Evolutionary conservation across 768 basidiomycete species (phyloP).

Genomic region (Termitomyces bulborhizus): DNA sequence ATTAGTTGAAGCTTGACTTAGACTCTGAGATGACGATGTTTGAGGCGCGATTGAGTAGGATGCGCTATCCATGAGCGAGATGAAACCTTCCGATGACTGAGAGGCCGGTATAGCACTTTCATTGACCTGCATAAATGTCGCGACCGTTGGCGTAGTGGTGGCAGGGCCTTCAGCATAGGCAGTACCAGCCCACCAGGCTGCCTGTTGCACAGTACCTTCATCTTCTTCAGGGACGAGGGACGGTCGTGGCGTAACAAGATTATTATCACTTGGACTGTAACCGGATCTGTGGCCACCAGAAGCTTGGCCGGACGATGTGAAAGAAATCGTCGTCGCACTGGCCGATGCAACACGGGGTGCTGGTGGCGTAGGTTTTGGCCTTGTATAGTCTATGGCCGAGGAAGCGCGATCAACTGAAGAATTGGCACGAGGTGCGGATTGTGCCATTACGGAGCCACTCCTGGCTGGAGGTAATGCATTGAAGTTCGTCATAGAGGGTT

Average conservation of each 20-base stretch:
- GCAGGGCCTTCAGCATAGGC: slow-evolving; percentile 26
- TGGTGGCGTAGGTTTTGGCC: slow-evolving; percentile 46
- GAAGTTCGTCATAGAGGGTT: slow-evolving; percentile 42
- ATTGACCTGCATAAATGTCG: slow-evolving; percentile 56
- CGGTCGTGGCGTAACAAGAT: slow-evolving; percentile 26
- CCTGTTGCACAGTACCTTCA: slow-evolving; percentile 31
- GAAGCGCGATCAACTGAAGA: slow-evolving; percentile 63
- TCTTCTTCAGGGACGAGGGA: slow-evolving; percentile 21
- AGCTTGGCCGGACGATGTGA: slow-evolving; percentile 33
- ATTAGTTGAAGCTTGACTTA: slow-evolving; percentile 7
- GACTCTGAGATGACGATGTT: slow-evolving; percentile 13
- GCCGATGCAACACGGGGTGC: slow-evolving; percentile 49
- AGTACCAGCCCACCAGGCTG: slow-evolving; percentile 62
- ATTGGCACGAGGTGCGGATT: slow-evolving; percentile 39
- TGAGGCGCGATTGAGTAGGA: slow-evolving; percentile 32
- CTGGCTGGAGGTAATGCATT: slow-evolving; percentile 43
- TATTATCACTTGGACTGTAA: slow-evolving; percentile 25
- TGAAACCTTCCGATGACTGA: slow-evolving; percentile 54
- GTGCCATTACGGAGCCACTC: slow-evolving; percentile 67
- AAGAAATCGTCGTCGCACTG: slow-evolving; percentile 44
- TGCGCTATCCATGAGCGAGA: slow-evolving; percentile 74
- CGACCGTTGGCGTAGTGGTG: slow-evolving; percentile 58
- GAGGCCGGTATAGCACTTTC: slow-evolving; percentile 31
- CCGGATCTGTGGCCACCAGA: slow-evolving; percentile 18
- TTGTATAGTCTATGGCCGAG: slow-evolving; percentile 71